Evolutionary conservation across 2,329 filamentous ascomycete species (phyloP).

Genomic region (Colletotrichum camelliae): DNA sequence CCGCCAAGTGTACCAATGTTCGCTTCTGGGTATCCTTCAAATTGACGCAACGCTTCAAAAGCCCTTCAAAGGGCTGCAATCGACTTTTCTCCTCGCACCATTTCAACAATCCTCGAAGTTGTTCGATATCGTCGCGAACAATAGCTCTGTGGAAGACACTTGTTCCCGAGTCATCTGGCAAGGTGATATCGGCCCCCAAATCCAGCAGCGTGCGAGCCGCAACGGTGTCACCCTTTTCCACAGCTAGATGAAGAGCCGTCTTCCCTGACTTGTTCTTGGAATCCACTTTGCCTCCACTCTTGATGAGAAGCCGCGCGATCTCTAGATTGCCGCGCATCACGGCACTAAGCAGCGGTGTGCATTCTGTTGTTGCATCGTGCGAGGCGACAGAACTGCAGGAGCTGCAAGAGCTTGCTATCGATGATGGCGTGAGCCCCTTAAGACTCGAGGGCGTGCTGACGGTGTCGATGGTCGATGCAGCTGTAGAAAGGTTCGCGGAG

Average conservation of each 20-base stretch:
- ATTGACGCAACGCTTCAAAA: neutral
- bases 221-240: neutral
- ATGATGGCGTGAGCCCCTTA: neutral
- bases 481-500: neutral
- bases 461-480: neutral
- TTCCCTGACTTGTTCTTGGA: neutral
- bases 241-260: neutral
- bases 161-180: neutral
- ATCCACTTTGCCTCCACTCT: neutral
- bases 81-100: neutral
- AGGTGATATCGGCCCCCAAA: neutral
- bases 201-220: neutral
- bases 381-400: neutral
- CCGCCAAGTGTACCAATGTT: neutral
- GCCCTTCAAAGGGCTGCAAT: neutral
- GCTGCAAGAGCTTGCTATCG: neutral
- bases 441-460: neutral
- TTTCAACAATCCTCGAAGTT: neutral
- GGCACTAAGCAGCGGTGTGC: neutral
- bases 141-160: neutral
- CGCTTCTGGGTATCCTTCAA: neutral
- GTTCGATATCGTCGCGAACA: neutral
- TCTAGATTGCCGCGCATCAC: neutral
- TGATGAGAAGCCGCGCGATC: neutral
- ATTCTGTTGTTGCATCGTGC: neutral